phyloP scores from a whole-genome alignment of 768 basidiomycete species.

The Phylloporus sp. region DNA sequence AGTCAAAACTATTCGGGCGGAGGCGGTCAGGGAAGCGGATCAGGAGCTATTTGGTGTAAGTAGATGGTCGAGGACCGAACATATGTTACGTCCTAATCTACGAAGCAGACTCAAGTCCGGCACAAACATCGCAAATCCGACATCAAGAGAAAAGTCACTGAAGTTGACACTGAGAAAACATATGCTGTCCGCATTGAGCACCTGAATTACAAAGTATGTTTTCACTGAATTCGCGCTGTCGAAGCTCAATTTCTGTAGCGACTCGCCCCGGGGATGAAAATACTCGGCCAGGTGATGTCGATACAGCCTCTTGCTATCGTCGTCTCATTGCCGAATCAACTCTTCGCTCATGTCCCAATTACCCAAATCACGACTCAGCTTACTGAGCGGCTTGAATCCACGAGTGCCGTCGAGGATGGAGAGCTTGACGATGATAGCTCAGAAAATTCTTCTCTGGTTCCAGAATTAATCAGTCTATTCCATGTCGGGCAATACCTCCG shows the following conservation, averaged over 20 bases:
- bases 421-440: conserved; percentile 46
- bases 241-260: conserved; percentile 45
- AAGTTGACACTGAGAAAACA: conserved; percentile 29
- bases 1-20: conserved; percentile 79
- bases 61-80: neutral
- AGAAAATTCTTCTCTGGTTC: conserved; percentile 37
- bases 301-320: conserved; percentile 87
- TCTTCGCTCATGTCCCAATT: conserved; percentile 90
- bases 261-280: conserved; percentile 76
- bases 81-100: conserved; percentile 38
- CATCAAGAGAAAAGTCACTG: conserved; percentile 28
- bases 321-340: conserved; percentile 92
- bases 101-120: conserved; percentile 36
- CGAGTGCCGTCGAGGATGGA: conserved; percentile 46
- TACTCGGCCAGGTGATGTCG: conserved; percentile 82
- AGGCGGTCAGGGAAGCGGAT: conserved; percentile 82
- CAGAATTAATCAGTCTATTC: conserved; percentile 76
- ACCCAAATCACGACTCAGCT: conserved; percentile 84
- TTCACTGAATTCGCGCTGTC: neutral
- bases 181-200: conserved; percentile 78
- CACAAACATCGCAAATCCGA: conserved; percentile 50
- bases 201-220: conserved; percentile 83
- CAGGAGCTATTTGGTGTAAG: conserved; percentile 70
- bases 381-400: conserved; percentile 65
- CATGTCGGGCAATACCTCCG: conserved; percentile 82